phyloP scores from a whole-genome alignment of 768 basidiomycete genomes.

The Calocera cornea region DNA sequence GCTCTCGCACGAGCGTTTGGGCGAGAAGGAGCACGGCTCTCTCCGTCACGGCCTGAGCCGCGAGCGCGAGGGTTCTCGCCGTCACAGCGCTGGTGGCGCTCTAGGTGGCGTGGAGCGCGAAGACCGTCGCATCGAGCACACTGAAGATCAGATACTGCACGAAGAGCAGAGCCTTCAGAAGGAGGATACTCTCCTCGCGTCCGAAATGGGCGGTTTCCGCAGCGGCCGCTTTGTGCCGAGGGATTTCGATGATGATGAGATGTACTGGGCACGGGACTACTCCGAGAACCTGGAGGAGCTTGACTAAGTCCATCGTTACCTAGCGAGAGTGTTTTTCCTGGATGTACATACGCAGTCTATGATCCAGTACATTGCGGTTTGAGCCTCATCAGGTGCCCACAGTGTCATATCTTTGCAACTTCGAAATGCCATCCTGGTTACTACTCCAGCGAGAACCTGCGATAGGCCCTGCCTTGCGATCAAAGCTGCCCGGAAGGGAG shows the following conservation, averaged over 20 bases:
- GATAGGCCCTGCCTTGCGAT: no score
- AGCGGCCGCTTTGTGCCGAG: neutral
- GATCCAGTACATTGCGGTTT: neutral
- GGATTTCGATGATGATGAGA: neutral
- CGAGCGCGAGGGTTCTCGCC: no score
- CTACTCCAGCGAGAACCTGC: no score
- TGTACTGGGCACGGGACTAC: conserved; percentile 1
- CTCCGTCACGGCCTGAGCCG: no score
- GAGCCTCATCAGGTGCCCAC: neutral
- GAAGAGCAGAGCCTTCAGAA: neutral
- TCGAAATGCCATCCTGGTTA: no score
- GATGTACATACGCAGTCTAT: neutral
- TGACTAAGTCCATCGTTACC: neutral
- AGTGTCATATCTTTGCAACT: neutral
- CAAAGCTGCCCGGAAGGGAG: no score
- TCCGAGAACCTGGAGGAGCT: conserved; percentile 1
- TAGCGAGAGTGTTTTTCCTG: neutral
- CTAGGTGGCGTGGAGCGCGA: neutral
- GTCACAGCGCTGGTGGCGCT: no score
- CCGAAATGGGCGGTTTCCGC: neutral
- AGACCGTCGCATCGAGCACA: neutral
- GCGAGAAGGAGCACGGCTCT: neutral
- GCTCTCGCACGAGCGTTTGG: neutral
- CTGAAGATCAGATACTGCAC: neutral
- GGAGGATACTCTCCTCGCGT: neutral